A percentile compares a stretch with the other conserved stretches of the same genome.
These are phyloP conservation scores for Fusarium oligoseptatum DNA, from an alignment of 2,329 filamentous ascomycete genomes.

Conservation along the genomic window DNA sequence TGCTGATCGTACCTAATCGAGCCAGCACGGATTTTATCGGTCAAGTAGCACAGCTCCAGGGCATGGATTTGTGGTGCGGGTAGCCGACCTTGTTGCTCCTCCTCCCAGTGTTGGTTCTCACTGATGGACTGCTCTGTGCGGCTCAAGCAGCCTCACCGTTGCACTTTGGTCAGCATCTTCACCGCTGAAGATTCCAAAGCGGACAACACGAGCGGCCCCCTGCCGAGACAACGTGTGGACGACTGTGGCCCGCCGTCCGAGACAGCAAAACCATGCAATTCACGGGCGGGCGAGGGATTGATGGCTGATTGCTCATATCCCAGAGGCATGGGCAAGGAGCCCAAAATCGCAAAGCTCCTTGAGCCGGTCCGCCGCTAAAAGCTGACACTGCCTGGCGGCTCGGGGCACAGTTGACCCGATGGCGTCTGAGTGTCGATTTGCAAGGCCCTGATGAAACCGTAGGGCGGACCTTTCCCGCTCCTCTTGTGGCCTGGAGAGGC, in stretches of 20 bases:
- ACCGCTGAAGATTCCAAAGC: constrained; percentile 18
- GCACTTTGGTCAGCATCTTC: constrained; percentile 14
- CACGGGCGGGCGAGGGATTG: background rate
- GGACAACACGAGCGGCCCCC: constrained; percentile 4
- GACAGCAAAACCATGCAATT: constrained; percentile 1
- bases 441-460: background rate
- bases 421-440: background rate
- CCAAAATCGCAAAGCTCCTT: constrained; percentile 10
- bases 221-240: constrained; percentile 3
- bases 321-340: constrained; percentile 6
- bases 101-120: background rate
- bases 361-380: constrained; percentile 22
- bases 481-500: background rate
- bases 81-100: background rate
- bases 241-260: constrained; percentile 3
- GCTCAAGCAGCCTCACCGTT: constrained; percentile 8
- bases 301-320: constrained; percentile 11
- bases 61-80: background rate
- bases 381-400: constrained; percentile 24
- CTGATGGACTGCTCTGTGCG: background rate
- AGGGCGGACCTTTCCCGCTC: background rate
- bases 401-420: constrained; percentile 14
- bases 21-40: background rate
- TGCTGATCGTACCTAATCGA: constrained; percentile 3
- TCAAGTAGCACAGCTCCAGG: background rate